Evolutionary conservation across 2,329 filamentous ascomycete species (phyloP).

Genomic region (Pseudogymnoascus sp.): DNA sequence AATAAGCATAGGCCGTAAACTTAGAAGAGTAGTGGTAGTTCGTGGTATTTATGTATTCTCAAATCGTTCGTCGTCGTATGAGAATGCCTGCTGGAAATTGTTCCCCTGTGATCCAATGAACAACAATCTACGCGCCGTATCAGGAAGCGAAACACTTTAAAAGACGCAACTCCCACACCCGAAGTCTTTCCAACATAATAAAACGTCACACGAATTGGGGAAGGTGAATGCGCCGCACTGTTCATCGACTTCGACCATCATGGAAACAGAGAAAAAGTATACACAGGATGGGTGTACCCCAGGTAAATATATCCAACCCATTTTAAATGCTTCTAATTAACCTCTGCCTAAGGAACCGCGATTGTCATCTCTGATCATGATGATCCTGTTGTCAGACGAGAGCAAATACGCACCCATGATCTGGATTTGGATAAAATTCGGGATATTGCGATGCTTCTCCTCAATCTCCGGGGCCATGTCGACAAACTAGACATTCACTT

Average conservation of each 20-base stretch:
- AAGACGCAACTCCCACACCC: not conserved
- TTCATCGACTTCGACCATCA: not conserved
- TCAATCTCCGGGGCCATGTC: not conserved
- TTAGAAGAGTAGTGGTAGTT: not conserved
- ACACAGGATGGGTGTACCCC: not conserved
- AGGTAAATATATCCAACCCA: not conserved
- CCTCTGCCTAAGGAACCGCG: not conserved
- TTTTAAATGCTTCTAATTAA: not conserved
- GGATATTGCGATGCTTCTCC: not conserved
- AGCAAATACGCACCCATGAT: not conserved
- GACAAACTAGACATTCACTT: not conserved
- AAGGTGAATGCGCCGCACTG: not conserved
- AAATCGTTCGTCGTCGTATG: no score
- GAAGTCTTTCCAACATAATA: not conserved
- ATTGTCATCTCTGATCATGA: not conserved
- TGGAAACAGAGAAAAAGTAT: not conserved
- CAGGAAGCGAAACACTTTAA: not conserved
- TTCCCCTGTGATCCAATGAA: no score
- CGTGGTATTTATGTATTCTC: no score
- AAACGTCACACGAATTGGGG: not conserved
- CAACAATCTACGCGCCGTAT: not conserved
- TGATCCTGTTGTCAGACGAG: no score
- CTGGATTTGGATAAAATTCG: not conserved
- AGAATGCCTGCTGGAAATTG: no score
- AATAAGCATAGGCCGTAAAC: not conserved